Base-by-base conservation (phyloP, 1,284 basidiomycete species). In the Boletus calvinii region DNA sequence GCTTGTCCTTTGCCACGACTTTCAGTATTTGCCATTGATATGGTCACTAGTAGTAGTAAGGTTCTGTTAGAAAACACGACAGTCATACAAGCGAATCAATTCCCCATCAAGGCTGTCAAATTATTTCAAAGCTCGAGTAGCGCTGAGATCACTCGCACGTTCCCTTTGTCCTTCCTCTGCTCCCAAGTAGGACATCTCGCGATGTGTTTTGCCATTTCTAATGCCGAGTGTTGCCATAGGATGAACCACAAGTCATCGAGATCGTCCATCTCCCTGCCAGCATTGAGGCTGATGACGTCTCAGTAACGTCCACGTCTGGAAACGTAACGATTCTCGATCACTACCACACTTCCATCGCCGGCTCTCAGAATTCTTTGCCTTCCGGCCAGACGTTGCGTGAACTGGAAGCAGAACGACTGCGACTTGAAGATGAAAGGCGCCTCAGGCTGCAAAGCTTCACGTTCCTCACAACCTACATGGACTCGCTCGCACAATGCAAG, bases 401-500 rank as follows among this genome's bases (percentile, higher is more conserved):
- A 12, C 42, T 67, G 9, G 48, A 44, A 34, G 17, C 31, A 8
- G 55, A 64, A 22, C 55, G 36, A 17, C 24, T 43, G 20, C 53
- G 48, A 18, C 48, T 67, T 8, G 36, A 50, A 41, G 54, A 67
- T 13, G 64, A 64, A 36, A 54, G n/a, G 15, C 46, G 53, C 2
- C 31, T 62, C 46, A 63, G 61, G 43, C 51, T 63, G 35, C 52
- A 62, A 26, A 54, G 62, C 37, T 48, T 63, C 42, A 37, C 41
- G 10, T 65, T 67, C 39, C 50, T 67, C 18, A 58, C 61, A 2
- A 67, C 65, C 2, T 65, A 62, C 31, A 67, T 67, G 59, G 53
- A 63, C 34, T 62, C 64, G 10, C 60, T 63, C 7, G 62, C 64
- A 4, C 53, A 64, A 36, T 62, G 60, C 51, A 58, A 58, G 11